These are phyloP conservation scores for Fusarium ambrosium DNA, from an alignment of 2,329 filamentous ascomycete genomes.

Conservation along the genomic window DNA sequence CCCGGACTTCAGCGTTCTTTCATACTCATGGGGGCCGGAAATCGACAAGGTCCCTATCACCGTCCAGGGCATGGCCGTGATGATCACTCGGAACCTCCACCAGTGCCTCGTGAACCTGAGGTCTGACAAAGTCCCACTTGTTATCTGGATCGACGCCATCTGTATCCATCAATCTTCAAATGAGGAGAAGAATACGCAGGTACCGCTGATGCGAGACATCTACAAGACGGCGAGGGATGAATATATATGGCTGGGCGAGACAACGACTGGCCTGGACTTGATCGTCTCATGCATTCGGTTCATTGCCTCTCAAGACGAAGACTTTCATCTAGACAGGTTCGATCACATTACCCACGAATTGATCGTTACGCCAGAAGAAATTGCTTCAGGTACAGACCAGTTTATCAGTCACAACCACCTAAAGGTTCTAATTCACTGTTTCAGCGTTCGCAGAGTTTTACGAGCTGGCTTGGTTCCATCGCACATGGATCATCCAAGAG, in stretches of 20 bases:
- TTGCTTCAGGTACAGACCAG: not conserved
- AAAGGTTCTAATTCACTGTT: not conserved
- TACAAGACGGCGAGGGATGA: not conserved
- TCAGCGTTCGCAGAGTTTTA: not conserved
- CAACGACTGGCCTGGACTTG: not conserved
- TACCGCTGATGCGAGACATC: not conserved
- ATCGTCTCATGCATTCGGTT: not conserved
- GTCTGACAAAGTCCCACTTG: not conserved
- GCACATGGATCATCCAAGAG: constrained; percentile 12
- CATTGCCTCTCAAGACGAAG: not conserved
- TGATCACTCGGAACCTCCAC: not conserved
- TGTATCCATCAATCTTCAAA: constrained; percentile 9
- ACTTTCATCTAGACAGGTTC: not conserved
- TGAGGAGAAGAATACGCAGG: constrained; percentile 4
- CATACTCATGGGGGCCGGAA: constrained; percentile 8
- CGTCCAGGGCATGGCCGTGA: not conserved
- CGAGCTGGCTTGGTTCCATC: constrained; percentile 1
- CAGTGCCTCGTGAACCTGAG: constrained; percentile 1
- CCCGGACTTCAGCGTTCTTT: constrained; percentile 9
- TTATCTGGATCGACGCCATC: constrained; percentile 11
- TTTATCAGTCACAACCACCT: not conserved
- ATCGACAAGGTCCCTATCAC: not conserved
- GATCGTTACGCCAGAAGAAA: not conserved
- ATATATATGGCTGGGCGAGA: constrained; percentile 9
- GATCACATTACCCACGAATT: not conserved